A percentile compares a stretch with the other conserved stretches of the same genome.
These are phyloP conservation scores for Dipodascus geniculatus DNA, from an alignment of 805 yeast species.

Conservation along the genomic window DNA sequence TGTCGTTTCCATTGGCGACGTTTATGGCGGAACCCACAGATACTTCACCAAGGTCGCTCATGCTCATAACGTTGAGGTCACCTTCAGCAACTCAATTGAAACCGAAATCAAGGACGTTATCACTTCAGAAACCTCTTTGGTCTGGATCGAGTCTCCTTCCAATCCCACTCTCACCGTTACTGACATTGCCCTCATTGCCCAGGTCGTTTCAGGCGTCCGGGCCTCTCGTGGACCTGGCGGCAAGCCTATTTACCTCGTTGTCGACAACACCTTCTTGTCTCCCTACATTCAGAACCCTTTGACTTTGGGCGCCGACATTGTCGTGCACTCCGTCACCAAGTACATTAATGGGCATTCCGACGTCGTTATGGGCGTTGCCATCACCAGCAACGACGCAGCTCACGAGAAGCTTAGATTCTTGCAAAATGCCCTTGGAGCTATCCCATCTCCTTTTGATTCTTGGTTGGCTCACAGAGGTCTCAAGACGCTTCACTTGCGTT, in stretches of 20 bases:
- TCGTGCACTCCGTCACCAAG: constrained; percentile 81
- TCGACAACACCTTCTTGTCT: constrained; percentile 80
- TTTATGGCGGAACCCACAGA: constrained; percentile 86
- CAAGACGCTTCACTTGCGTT: constrained; percentile 75
- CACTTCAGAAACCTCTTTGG: constrained; percentile 54
- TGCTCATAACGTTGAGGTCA: constrained; percentile 61
- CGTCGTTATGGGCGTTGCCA: constrained; percentile 77
- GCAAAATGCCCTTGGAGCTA: constrained; percentile 81
- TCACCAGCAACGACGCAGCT: constrained; percentile 49
- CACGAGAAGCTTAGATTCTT: constrained; percentile 59
- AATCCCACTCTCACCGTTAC: constrained; percentile 78
- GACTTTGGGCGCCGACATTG: constrained; percentile 73
- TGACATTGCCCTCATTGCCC: constrained; percentile 53
- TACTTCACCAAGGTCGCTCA: constrained; percentile 78
- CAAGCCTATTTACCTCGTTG: constrained; percentile 43
- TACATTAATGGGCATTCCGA: constrained; percentile 90
- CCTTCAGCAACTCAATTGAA: constrained; percentile 55
- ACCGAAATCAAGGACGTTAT: constrained; percentile 45
- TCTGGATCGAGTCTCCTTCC: constrained; percentile 84
- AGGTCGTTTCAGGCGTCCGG: constrained; percentile 36
- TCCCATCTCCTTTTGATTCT: constrained; percentile 82
- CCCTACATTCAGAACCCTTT: constrained; percentile 83
- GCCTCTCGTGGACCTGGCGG: constrained; percentile 36
- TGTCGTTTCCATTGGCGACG: constrained; percentile 71
- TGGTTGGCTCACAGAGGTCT: constrained; percentile 92